Percentiles rank a stretch among this genome's conserved stretches.
Conservation (phyloP, 2,329 filamentous ascomycete species). For the Trichoderma atroviride region DNA sequence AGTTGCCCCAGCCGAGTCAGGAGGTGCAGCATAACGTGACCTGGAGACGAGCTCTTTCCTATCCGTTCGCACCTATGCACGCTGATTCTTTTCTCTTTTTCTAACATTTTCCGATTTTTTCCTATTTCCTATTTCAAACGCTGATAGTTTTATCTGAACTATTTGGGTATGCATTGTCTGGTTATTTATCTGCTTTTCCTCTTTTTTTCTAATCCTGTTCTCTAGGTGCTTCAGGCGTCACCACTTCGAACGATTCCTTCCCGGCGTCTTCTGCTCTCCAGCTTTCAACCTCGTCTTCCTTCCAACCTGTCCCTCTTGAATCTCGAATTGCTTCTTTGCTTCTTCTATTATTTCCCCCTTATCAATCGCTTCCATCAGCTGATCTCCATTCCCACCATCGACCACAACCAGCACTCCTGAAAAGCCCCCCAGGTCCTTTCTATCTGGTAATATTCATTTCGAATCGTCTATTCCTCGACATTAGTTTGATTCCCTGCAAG, state of each 20-base stretch:
- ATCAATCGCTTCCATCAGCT: background rate
- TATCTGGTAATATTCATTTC: background rate
- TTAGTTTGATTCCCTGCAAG: background rate
- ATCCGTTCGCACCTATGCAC: background rate
- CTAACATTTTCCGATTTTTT: background rate
- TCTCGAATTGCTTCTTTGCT: background rate
- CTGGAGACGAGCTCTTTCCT: background rate
- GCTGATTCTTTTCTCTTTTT: background rate
- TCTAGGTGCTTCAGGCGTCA: background rate
- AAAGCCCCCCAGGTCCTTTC: background rate
- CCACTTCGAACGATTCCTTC: background rate
- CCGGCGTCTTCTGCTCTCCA: background rate
- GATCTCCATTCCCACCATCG: background rate
- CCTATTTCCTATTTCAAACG: background rate
- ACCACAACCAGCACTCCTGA: background rate
- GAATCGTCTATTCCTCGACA: background rate
- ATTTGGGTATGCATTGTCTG: background rate
- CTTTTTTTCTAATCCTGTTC: background rate
- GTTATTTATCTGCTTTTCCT: background rate
- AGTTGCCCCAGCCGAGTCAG: background rate
- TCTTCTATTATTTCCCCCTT: background rate
- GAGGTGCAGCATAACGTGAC: background rate
- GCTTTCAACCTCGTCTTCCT: background rate
- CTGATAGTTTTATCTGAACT: background rate
- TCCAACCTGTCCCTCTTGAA: background rate